A percentile compares a stretch with the other conserved stretches of the same genome.
These are phyloP conservation scores for Chytridiales sp. DNA, from an alignment of 371 early-diverging fungal genomes.

Conservation along the genomic window DNA sequence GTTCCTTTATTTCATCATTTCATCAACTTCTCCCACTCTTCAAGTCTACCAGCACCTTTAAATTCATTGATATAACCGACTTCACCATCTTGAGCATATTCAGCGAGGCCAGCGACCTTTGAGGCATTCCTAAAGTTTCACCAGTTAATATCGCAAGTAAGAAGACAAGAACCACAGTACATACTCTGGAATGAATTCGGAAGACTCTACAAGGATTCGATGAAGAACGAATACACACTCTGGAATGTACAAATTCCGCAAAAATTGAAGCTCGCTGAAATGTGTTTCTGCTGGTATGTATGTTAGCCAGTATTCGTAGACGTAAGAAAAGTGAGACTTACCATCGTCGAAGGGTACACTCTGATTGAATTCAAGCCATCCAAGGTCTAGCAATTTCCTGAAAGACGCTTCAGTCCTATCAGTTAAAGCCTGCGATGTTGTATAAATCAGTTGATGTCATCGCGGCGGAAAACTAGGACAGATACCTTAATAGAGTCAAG, in stretches of 20 bases:
- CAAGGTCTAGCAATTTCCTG: background rate
- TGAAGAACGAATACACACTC: conserved; percentile 29
- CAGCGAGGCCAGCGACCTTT: too few relatives aligned
- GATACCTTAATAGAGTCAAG: conserved; percentile 20
- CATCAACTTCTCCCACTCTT: too few relatives aligned
- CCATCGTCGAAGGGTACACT: background rate
- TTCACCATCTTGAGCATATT: too few relatives aligned
- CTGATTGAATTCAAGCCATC: background rate
- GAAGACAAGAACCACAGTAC: conserved; percentile 2
- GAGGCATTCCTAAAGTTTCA: too few relatives aligned
- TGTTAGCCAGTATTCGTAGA: background rate
- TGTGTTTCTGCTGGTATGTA: background rate
- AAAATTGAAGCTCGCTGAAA: conserved; percentile 17
- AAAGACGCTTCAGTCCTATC: conserved; percentile 1
- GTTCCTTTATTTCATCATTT: too few relatives aligned
- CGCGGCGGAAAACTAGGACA: background rate
- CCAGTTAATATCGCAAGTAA: background rate
- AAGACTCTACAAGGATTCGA: conserved; percentile 31
- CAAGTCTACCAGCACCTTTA: too few relatives aligned
- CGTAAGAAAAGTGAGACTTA: too few relatives aligned
- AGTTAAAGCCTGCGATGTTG: conserved; percentile 8
- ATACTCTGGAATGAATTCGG: conserved; percentile 30
- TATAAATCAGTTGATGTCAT: background rate
- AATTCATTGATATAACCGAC: too few relatives aligned
- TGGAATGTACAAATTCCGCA: conserved; percentile 40